phyloP scores from a whole-genome alignment of 2,329 filamentous ascomycete species.

The Beauveria scarabaeidicola region DNA sequence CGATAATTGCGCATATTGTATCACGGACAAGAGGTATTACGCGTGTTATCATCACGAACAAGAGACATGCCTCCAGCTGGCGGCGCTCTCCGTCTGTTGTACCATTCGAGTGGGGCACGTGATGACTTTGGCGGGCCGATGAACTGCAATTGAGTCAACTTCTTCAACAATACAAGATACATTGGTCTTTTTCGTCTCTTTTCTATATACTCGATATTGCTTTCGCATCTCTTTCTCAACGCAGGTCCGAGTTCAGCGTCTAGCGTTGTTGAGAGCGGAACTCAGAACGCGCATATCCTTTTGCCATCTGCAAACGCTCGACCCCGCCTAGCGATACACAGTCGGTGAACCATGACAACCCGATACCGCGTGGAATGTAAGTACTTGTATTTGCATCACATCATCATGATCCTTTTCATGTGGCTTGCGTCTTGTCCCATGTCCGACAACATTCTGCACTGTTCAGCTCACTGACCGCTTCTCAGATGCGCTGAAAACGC shows the following conservation, averaged over 20 bases:
- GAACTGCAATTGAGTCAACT: not conserved
- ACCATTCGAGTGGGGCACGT: constrained; percentile 9
- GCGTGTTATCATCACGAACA: not conserved
- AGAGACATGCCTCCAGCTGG: not conserved
- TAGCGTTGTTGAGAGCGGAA: not conserved
- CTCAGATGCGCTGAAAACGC: constrained; percentile 63
- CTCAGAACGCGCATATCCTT: too few relatives aligned
- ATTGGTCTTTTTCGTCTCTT: not conserved
- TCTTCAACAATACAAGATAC: not conserved
- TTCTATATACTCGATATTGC: not conserved
- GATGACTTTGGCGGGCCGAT: constrained; percentile 7
- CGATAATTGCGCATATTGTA: too few relatives aligned
- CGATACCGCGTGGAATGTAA: constrained; percentile 67
- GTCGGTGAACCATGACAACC: constrained; percentile 42
- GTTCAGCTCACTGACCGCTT: not conserved
- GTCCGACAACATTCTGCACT: too few relatives aligned
- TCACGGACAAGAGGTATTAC: too few relatives aligned
- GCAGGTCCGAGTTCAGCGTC: too few relatives aligned
- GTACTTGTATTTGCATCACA: constrained; percentile 21
- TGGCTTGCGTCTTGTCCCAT: not conserved
- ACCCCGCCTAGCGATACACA: not conserved
- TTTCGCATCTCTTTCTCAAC: not conserved
- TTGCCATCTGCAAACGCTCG: not conserved
- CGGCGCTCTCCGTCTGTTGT: constrained; percentile 2
- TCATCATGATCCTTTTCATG: not conserved